Conservation (phyloP, 1,284 basidiomycete species). For the Moesziomyces sp. region DNA sequence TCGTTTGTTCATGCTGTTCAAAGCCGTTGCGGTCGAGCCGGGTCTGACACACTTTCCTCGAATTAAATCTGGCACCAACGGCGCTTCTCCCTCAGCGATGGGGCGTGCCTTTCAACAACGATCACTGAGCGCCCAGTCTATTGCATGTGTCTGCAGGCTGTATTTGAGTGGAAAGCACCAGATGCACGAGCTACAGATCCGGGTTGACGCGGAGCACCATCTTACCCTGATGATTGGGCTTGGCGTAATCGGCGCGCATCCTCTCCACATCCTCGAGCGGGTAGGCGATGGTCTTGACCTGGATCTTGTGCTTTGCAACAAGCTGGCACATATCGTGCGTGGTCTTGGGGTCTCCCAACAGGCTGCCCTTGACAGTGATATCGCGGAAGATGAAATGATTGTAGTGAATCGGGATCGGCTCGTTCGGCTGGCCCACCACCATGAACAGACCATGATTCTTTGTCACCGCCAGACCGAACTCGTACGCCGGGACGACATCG, state of each 20-base stretch:
- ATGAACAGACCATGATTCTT: slow-evolving; percentile 46
- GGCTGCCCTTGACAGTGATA: slow-evolving; percentile 43
- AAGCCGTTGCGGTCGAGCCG: background rate
- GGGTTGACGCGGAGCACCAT: slow-evolving; percentile 27
- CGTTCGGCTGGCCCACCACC: slow-evolving; percentile 51
- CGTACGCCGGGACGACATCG: slow-evolving; percentile 36
- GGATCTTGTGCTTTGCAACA: slow-evolving; percentile 37
- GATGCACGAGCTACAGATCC: slow-evolving; percentile 1
- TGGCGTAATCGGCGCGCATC: slow-evolving; percentile 33
- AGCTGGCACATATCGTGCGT: slow-evolving; percentile 52
- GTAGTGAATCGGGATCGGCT: slow-evolving; percentile 44
- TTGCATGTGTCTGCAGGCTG: background rate
- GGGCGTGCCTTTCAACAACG: too few relatives aligned
- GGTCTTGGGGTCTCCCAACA: slow-evolving; percentile 46
- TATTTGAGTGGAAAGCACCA: too few relatives aligned
- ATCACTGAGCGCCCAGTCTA: too few relatives aligned
- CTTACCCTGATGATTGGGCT: slow-evolving; percentile 34
- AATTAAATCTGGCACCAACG: too few relatives aligned
- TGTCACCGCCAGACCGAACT: slow-evolving; percentile 37
- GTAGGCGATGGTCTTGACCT: slow-evolving; percentile 44
- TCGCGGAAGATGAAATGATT: slow-evolving; percentile 53
- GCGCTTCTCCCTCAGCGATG: too few relatives aligned
- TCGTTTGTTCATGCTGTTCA: background rate
- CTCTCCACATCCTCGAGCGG: slow-evolving; percentile 42
- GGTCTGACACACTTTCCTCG: too few relatives aligned